Evolutionary conservation across 805 yeast species (phyloP).

Genomic region (Priceomyces haplophilus): DNA sequence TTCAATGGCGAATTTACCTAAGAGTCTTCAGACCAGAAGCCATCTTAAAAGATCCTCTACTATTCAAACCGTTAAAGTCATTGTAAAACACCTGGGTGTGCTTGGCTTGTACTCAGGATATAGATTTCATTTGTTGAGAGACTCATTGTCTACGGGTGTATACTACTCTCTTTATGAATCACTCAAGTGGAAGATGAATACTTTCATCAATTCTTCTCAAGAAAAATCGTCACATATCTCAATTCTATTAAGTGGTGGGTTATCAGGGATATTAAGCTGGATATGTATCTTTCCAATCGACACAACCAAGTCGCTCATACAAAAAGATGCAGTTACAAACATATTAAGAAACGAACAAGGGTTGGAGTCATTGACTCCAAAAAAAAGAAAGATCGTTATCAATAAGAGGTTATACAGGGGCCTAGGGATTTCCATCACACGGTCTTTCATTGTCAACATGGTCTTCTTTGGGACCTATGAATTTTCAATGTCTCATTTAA

Average conservation of each 20-base stretch:
- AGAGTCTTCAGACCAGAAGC: conserved; percentile 12
- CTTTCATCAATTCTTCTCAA: conserved; percentile 24
- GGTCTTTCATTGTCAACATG: conserved; percentile 72
- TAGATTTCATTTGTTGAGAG: conserved; percentile 64
- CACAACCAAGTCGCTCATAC: conserved; percentile 72
- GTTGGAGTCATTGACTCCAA: conserved; percentile 36
- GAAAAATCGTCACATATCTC: conserved; percentile 27
- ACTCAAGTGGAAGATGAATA: conserved; percentile 50
- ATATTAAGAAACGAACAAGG: conserved; percentile 54
- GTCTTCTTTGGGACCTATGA: conserved; percentile 75
- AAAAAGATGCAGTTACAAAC: conserved; percentile 68
- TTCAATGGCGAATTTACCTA: conserved; percentile 12
- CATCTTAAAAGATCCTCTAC: conserved; percentile 20
- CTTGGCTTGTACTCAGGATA: conserved; percentile 71
- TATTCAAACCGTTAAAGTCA: conserved; percentile 45
- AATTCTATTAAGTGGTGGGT: conserved; percentile 63
- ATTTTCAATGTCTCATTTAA: conserved; percentile 54
- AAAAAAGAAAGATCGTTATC: conserved; percentile 27
- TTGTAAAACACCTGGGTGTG: conserved; percentile 58
- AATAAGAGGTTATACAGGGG: conserved; percentile 65
- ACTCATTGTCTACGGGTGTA: conserved; percentile 65
- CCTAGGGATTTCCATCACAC: conserved; percentile 65
- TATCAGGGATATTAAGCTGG: conserved; percentile 77
- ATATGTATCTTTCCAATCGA: conserved; percentile 74
- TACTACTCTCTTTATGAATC: conserved; percentile 78